A percentile compares a stretch with the other conserved stretches of the same genome.
phyloP scores from a whole-genome alignment of 140 eudicot genomes.

The Eryngium alpinum region DNA sequence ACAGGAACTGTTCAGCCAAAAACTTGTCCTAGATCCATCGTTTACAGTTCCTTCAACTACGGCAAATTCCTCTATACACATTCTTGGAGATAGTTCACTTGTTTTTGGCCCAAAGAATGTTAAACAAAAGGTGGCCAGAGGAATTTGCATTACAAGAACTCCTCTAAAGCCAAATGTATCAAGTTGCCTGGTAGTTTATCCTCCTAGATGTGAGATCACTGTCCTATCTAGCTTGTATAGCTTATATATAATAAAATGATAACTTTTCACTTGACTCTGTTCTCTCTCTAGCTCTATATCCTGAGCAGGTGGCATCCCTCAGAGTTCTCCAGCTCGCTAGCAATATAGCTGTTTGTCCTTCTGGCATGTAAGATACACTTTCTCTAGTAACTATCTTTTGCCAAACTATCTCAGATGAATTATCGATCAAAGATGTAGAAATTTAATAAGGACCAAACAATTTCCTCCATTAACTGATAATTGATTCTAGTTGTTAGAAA shows the following conservation, averaged over 20 bases:
- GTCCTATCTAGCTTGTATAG: background rate
- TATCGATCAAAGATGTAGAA: background rate
- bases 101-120: constrained; percentile 22
- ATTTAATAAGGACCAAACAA: background rate
- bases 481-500: too few relatives aligned
- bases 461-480: background rate
- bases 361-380: constrained; percentile 58
- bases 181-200: constrained; percentile 66
- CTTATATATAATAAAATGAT: constrained; percentile 12
- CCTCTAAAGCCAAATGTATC: constrained; percentile 56
- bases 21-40: constrained; percentile 66
- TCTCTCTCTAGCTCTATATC: constrained; percentile 55
- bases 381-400: too few relatives aligned
- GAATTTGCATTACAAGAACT: constrained; percentile 67
- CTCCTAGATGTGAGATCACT: constrained; percentile 75
- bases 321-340: constrained; percentile 80
- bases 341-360: constrained; percentile 73
- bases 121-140: constrained; percentile 64
- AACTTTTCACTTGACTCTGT: constrained; percentile 13
- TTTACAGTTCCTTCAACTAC: constrained; percentile 34
- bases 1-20: constrained; percentile 74
- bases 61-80: constrained; percentile 30
- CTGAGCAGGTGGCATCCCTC: constrained; percentile 68
- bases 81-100: constrained; percentile 22
- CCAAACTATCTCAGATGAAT: background rate